Evolutionary conservation across 345 rosid species (phyloP), one percentile per base, ranked within the genome.

Genomic region (Diplotaxis tenuifolia): DNA sequence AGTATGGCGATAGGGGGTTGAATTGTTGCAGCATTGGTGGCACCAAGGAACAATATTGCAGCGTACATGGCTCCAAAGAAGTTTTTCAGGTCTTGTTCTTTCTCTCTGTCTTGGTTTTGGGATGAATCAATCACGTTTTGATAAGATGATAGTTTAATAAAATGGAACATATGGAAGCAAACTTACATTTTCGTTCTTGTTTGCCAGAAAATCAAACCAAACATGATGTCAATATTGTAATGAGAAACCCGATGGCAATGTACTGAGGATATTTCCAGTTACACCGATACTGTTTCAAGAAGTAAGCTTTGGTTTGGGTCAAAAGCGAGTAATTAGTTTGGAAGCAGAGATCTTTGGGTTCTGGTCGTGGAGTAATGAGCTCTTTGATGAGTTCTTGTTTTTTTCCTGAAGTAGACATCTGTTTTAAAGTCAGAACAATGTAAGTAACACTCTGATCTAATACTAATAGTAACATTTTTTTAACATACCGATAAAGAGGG

Each of bases 191-290:
- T 66, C 0, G 77, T 62, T 75, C 97, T 85, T 50, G 85, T 88
- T 52, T 86, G 57, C 97, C 93, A 91, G 78, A 87, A 91, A 59
- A 89, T 80, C 4, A 88, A 79, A 50, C 97, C 93, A 31, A 91
- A 89, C 27, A 87, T 15, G 76, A 80, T 1, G 31, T 84, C 91
- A 28, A 86, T 82, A 56, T 57, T 16, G 96, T 89, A 83, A 85
- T 81, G 81, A 84, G 58, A 73, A 89, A 87, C 42, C 97, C 77
- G 21, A 87, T 80, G 53, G 89, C 96, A 59, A 86, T 91, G 53
- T 89, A 91, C 29, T 83, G 87, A 52, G 93, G 83, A 79, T 91
- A 73, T 59, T 96, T 84, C 96, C 93, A 91, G 61, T 86, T 83
- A 29, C 96, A 91, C 86, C 82, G 79, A 38, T 73, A 84, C 32